Evolutionary conservation across 169 alveolate genomes (phyloP), one percentile per base, ranked within the genome.

Genomic region (Eimeria falciformis): DNA sequence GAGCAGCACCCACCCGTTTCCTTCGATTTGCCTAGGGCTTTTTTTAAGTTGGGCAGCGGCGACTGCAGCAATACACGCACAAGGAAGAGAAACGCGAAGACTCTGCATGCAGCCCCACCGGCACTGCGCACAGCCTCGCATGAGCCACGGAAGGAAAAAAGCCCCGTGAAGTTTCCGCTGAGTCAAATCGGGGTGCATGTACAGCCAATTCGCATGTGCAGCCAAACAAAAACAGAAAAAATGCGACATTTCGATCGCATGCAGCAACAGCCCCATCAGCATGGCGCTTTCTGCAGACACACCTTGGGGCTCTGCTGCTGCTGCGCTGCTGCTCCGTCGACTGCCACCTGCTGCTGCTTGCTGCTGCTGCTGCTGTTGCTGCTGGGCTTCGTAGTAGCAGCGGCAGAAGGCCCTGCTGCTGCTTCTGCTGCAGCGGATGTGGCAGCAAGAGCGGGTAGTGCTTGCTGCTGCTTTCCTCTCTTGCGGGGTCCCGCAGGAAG

Each of bases 331-430:
- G n/a, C n/a, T n/a, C n/a, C n/a, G n/a, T n/a, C n/a, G n/a, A n/a
- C n/a, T 50, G 14, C 62, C 62, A 14, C n/a, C n/a, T 50, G 62
- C 62, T 50, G 62, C 14, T 50, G 62, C 14, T n/a, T 50, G 62
- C 14, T 50, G 73, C 73, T 62, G 73, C 73, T 62, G 73, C 29
- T 62, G 73, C 29, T 62, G 73, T n/a, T 62, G 73, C 73, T 62
- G 73, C 73, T 62, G 23, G 18, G 23, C 62, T 50, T 50, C 23
- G 62, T 50, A 50, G 18, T 21, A 12, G 23, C 62, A 50, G 23
- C 18, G 62, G 23, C 62, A 50, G 62, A 50, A 50, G 62, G 23
- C 23, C 18, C 62, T 1, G 62, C 62, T 50, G 62, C 62, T 12
- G 62, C 23, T 50, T 50, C 62, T 50, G 18, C 11, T 12, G 23